These are phyloP conservation scores for Colletotrichum sansevieriae DNA, from an alignment of 2,329 filamentous ascomycete species.

Conservation along the genomic window DNA sequence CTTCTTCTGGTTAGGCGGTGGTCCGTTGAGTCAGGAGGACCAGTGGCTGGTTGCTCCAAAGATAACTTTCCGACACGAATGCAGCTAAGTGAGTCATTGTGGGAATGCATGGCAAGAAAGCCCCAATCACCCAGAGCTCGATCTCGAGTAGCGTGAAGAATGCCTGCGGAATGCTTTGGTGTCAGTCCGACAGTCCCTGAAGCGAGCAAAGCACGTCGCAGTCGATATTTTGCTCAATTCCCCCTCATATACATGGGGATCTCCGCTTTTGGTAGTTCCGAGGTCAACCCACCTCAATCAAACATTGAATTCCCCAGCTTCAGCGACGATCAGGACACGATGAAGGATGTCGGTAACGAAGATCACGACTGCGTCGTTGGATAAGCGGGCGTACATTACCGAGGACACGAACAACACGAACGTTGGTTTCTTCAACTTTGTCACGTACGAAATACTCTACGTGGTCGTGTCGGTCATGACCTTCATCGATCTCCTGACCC, in stretches of 20 bases:
- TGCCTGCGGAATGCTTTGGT: neutral
- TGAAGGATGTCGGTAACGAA: slow-evolving; percentile 15
- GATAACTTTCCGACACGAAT: slow-evolving; percentile 7
- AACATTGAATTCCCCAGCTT: neutral
- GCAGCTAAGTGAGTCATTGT: slow-evolving; percentile 23
- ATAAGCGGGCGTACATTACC: slow-evolving; percentile 16
- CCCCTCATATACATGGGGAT: slow-evolving; percentile 5
- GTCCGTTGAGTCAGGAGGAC: neutral
- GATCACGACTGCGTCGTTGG: slow-evolving; percentile 2
- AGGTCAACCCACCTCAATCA: slow-evolving; percentile 7
- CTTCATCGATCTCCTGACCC: slow-evolving; percentile 15
- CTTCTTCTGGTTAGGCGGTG: slow-evolving; percentile 3
- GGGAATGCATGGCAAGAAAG: neutral
- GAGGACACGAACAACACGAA: slow-evolving; percentile 29
- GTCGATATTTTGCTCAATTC: too few species aligned
- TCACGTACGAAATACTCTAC: slow-evolving; percentile 22
- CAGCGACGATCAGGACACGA: slow-evolving; percentile 11
- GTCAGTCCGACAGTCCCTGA: neutral
- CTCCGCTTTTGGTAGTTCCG: slow-evolving; percentile 4
- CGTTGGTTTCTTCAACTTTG: slow-evolving; percentile 27
- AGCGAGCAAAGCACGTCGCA: too few species aligned
- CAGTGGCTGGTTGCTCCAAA: slow-evolving; percentile 1
- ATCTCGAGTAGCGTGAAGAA: neutral
- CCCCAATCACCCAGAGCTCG: neutral
- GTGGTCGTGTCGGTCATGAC: slow-evolving; percentile 19